A percentile compares a stretch with the other conserved stretches of the same genome.
Conservation (phyloP, 2,329 filamentous ascomycete species). For the Torrubiella hemipterigena region DNA sequence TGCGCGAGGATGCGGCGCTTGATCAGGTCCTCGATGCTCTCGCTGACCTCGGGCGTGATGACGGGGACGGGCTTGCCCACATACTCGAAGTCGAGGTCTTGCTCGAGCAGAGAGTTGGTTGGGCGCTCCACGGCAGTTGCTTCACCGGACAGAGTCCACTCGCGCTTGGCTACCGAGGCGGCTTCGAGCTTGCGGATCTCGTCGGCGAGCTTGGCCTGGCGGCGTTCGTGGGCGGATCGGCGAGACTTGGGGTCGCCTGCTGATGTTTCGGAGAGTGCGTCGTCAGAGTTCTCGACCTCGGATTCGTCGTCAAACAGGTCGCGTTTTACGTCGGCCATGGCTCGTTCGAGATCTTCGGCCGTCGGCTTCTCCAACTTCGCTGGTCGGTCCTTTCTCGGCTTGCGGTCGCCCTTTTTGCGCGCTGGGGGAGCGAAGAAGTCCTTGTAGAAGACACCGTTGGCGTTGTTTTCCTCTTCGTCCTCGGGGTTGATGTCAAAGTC, state of each 20-base stretch:
- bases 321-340: conserved; percentile 76
- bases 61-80: conserved; percentile 90
- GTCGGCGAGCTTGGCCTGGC: conserved; percentile 73
- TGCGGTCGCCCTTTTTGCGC: conserved; percentile 49
- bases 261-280: conserved; percentile 52
- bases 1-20: conserved; percentile 82
- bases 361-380: conserved; percentile 33
- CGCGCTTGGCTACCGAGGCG: conserved; percentile 75
- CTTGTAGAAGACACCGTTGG: conserved; percentile 80
- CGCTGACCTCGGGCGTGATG: conserved; percentile 81
- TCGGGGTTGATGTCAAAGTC: conserved; percentile 40
- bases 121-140: conserved; percentile 72
- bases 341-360: conserved; percentile 62
- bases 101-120: conserved; percentile 81
- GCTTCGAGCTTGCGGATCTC: conserved; percentile 89
- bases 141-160: conserved; percentile 87
- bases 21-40: conserved; percentile 86
- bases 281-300: conserved; percentile 52
- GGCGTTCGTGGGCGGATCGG: conserved; percentile 73
- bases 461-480: conserved; percentile 54
- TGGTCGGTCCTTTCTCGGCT: conserved; percentile 26
- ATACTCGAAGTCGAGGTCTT: conserved; percentile 93
- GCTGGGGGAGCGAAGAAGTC: conserved; percentile 92
- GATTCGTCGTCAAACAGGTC: conserved; percentile 79
- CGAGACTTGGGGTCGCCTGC: conserved; percentile 60